phyloP scores from a whole-genome alignment of 768 basidiomycete genomes.

The Trametes punicea region DNA sequence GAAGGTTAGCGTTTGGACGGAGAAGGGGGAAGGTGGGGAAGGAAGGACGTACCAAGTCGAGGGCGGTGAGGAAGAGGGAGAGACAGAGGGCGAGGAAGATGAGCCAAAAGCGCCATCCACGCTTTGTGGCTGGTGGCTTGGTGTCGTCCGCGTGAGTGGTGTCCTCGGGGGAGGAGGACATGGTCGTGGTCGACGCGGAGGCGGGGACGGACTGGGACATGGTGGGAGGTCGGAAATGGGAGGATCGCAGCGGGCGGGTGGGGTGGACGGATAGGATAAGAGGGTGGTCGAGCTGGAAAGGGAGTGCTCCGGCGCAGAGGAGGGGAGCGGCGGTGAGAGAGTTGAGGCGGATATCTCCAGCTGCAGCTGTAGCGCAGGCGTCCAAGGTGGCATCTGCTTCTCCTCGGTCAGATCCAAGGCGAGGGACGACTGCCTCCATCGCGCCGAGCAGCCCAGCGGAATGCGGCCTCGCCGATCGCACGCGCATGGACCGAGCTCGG shows the following conservation, averaged over 20 bases:
- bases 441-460: no score
- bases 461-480: not conserved
- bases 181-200: not conserved
- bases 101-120: slow-evolving; percentile 16
- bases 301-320: not conserved
- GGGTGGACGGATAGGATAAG: not conserved
- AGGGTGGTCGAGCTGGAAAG: not conserved
- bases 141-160: not conserved
- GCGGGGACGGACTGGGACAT: not conserved
- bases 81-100: slow-evolving; percentile 17
- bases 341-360: no score
- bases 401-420: not conserved
- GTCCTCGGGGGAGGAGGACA: not conserved
- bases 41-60: slow-evolving; percentile 14
- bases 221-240: not conserved
- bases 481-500: not conserved
- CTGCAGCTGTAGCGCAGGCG: no score
- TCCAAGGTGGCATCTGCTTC: no score
- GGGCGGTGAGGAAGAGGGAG: slow-evolving; percentile 21
- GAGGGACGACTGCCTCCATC: no score
- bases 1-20: not conserved
- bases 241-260: not conserved
- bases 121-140: not conserved
- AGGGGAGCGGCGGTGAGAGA: not conserved
- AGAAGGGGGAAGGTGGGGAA: not conserved